Evolutionary conservation across 2,329 filamentous ascomycete genomes (phyloP), one percentile per base, ranked within the genome.

Genomic region (Westerdykella aurantiaca): DNA sequence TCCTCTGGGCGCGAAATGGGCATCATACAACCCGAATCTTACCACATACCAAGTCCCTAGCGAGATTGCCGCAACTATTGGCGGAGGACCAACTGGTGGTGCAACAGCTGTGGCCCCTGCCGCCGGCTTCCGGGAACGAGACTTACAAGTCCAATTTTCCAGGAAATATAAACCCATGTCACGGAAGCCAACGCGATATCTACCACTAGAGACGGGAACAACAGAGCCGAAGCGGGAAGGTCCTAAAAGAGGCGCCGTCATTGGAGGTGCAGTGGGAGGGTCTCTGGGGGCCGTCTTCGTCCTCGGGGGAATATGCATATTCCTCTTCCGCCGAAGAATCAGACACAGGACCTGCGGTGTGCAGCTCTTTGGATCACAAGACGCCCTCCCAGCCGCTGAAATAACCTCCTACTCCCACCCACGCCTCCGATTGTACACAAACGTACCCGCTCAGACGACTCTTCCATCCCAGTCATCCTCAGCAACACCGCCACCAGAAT

Each of bases 81-180:
- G 57, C 6, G 57, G 58, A 23, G 60, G 58, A 14, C 53, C 67
- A 6, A 55, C 63, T 4, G 79, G 80, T 38, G 70, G 71, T 29
- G 78, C 79, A 6, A 78, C 76, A n/a, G 63, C 69, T n/a, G 72
- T 59, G 0, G 63, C 64, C 0, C 80, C 80, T 4, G 58, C 63
- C 52, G 49, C 21, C 14, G 49, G 49, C 13, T 82, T 76, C 57
- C 62, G 64, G 38, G 63, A 71, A 41, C 50, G 57, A n/a, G 77
- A 80, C 51, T 60, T 82, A 4, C 55, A 57, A 1, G 68, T 73
- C 2, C 72, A 79, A 42, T 75, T 82, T 58, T 67, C 67, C 0
- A 67, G 76, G 22, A 66, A 68, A 14, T 73, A 75, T 11, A 64
- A 63, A 4, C 59, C 72, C 12, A 11, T 33, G 17, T 11, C 41